Evolutionary conservation across 2,329 filamentous ascomycete genomes (phyloP).

Genomic region (Salinomyces thailandicus): DNA sequence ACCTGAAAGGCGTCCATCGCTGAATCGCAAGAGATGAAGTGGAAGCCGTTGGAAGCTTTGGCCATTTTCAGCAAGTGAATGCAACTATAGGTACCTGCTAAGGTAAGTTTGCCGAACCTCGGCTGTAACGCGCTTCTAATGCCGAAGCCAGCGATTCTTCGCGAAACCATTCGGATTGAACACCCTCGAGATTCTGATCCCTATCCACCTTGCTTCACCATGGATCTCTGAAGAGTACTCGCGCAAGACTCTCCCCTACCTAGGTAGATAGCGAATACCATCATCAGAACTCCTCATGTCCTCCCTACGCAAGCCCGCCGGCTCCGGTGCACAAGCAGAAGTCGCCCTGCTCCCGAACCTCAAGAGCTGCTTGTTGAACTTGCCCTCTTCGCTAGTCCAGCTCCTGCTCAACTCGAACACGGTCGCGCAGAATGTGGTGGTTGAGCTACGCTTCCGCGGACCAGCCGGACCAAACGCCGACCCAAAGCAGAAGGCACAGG

Average conservation of each 20-base stretch:
- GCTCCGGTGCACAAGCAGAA: conserved; percentile 5
- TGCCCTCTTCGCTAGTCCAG: conserved; percentile 73
- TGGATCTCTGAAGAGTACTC: not conserved
- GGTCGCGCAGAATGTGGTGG: conserved; percentile 88
- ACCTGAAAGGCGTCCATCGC: too few relatives aligned
- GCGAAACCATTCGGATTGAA: too few relatives aligned
- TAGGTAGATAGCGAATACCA: not conserved
- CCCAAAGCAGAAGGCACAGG: conserved; percentile 25
- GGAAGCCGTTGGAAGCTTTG: too few relatives aligned
- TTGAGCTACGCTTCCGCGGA: conserved; percentile 73
- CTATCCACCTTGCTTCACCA: not conserved
- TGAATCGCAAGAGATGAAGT: too few relatives aligned
- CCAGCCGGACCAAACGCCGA: conserved; percentile 38
- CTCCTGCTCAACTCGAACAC: conserved; percentile 83
- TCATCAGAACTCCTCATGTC: not conserved
- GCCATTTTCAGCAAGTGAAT: too few relatives aligned
- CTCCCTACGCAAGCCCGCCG: not conserved
- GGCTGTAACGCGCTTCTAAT: not conserved
- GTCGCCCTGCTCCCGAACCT: conserved; percentile 66
- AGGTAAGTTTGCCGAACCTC: not conserved
- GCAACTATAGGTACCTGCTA: not conserved
- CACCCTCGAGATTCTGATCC: not conserved
- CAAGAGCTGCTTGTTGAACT: conserved; percentile 90
- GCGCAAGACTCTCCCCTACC: not conserved
- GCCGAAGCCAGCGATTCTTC: not conserved